These are phyloP conservation scores for Cymbidium sinense DNA, from an alignment of 106 monocot species.

Conservation along the genomic window DNA sequence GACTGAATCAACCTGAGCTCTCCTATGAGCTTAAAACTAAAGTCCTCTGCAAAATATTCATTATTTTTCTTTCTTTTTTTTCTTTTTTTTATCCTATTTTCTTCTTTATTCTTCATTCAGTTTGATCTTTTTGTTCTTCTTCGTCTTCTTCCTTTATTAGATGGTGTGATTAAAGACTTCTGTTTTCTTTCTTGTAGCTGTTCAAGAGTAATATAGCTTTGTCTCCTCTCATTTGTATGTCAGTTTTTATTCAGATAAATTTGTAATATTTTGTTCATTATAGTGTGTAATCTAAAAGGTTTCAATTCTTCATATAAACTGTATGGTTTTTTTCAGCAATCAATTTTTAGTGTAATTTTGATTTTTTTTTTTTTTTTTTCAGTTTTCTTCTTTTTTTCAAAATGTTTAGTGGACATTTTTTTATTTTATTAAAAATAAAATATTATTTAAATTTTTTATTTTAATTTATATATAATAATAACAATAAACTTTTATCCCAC, in stretches of 20 bases:
- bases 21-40: background rate
- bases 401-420: too few species aligned
- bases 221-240: background rate
- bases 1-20: background rate
- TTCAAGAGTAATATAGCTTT: too few species aligned
- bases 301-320: background rate
- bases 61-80: background rate
- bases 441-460: too few species aligned
- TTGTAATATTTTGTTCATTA: background rate
- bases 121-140: background rate
- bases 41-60: background rate
- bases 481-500: too few species aligned
- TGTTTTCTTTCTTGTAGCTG: background rate
- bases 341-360: background rate
- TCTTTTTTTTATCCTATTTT: background rate
- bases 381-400: background rate
- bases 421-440: too few species aligned
- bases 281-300: background rate
- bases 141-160: too few species aligned
- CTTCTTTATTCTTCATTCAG: background rate
- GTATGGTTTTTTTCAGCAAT: background rate
- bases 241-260: background rate
- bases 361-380: too few species aligned
- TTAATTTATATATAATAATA: too few species aligned
- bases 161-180: background rate